Percentiles rank a stretch among this genome's conserved stretches.
Conservation (phyloP, 1,284 basidiomycete genomes). For the Heterobasidion irregulare region DNA sequence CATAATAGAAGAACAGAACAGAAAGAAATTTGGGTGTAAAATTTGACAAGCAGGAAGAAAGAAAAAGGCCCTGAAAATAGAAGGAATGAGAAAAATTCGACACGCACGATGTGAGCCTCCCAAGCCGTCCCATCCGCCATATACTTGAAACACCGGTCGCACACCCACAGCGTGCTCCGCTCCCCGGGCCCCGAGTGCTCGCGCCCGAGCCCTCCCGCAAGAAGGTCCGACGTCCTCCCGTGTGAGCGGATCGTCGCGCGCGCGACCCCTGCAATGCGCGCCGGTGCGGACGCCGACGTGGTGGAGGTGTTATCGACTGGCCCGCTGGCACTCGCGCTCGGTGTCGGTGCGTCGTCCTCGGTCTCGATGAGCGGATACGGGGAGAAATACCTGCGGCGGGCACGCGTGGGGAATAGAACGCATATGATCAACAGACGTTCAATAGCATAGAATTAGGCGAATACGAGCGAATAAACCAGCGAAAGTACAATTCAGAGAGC, state of each 20-base stretch:
- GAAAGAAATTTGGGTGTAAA: not conserved
- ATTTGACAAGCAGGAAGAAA: not conserved
- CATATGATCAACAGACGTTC: not conserved
- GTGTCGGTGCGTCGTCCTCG: slow-evolving; percentile 32
- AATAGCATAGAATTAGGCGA: not conserved
- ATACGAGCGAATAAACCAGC: not conserved
- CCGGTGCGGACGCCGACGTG: slow-evolving; percentile 19
- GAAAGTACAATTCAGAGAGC: not conserved
- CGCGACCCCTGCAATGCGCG: slow-evolving; percentile 35
- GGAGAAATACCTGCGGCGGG: slow-evolving; percentile 71
- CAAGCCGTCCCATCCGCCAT: slow-evolving; percentile 70
- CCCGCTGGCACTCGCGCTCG: not conserved
- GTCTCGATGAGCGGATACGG: slow-evolving; percentile 72
- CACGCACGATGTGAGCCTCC: slow-evolving; percentile 67
- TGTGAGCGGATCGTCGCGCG: slow-evolving; percentile 46
- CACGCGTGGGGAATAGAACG: not conserved
- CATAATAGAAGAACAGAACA: not conserved
- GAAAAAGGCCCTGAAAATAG: slow-evolving; percentile 3
- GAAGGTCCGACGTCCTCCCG: slow-evolving; percentile 62
- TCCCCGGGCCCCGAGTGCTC: slow-evolving; percentile 36
- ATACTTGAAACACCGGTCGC: slow-evolving; percentile 96
- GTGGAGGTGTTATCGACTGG: slow-evolving; percentile 19
- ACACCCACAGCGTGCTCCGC: slow-evolving; percentile 66
- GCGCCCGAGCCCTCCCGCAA: slow-evolving; percentile 53
- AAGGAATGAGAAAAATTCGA: not conserved